These are phyloP conservation scores for Adiantum capillusveneris DNA, from an alignment of 75 land plant species.

Conservation along the genomic window DNA sequence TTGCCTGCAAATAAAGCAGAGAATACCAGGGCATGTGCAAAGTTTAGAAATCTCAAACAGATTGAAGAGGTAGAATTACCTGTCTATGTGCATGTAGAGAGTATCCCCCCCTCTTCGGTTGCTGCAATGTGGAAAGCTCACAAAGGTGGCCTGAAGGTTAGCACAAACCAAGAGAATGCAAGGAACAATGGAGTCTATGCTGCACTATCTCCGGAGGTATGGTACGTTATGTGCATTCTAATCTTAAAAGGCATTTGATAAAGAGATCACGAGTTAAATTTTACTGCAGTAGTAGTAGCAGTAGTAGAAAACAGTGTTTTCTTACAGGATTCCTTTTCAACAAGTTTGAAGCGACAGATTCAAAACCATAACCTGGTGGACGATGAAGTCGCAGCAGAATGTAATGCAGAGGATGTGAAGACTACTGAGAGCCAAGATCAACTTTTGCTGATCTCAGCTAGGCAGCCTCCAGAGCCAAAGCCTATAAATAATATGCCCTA, in stretches of 20 bases:
- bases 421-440: not conserved
- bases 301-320: too few species aligned
- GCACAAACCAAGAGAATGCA: slow-evolving; percentile 46
- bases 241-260: not conserved
- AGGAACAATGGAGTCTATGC: too few species aligned
- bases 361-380: not conserved
- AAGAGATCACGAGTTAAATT: too few species aligned
- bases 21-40: slow-evolving; percentile 39
- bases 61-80: slow-evolving; percentile 43
- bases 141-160: slow-evolving; percentile 63
- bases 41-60: slow-evolving; percentile 38
- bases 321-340: not conserved
- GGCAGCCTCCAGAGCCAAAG: not conserved
- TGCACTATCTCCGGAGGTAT: not conserved
- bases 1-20: slow-evolving; percentile 53
- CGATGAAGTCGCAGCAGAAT: not conserved
- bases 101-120: slow-evolving; percentile 82
- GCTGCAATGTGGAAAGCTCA: slow-evolving; percentile 94
- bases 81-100: slow-evolving; percentile 58
- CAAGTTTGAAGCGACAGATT: not conserved
- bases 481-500: not conserved
- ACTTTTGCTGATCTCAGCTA: too few species aligned
- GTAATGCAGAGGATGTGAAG: not conserved
- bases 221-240: not conserved
- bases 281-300: too few species aligned